Percentiles rank a stretch among this genome's conserved stretches.
Evolutionary conservation across 257 asterid species (phyloP).

Genomic region (Nicotiana knightiana): DNA sequence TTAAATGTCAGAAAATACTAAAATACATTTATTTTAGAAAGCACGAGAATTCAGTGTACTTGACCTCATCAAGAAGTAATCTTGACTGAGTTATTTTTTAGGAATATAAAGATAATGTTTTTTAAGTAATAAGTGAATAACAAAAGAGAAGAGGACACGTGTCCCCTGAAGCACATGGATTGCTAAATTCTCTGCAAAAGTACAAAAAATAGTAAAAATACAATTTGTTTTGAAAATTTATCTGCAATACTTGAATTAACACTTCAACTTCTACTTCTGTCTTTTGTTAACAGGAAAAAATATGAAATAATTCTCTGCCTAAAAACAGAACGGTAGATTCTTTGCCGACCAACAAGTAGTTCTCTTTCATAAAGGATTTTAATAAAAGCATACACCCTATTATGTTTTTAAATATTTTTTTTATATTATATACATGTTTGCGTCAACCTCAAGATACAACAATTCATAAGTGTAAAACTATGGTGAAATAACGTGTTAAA

Average conservation of each 20-base stretch:
- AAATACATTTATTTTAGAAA: neutral
- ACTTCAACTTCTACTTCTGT: neutral
- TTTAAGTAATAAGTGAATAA: neutral
- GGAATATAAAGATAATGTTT: neutral
- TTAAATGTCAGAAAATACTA: neutral
- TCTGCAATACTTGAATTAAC: neutral
- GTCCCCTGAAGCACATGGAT: neutral
- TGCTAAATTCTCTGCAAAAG: neutral
- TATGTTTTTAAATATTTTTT: no score
- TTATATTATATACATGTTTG: no score
- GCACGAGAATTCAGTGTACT: neutral
- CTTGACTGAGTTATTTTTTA: neutral
- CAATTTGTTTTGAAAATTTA: neutral
- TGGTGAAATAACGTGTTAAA: no score
- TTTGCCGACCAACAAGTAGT: neutral
- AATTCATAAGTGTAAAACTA: no score
- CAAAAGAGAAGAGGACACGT: neutral
- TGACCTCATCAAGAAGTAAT: neutral
- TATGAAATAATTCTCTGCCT: neutral
- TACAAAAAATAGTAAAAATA: neutral
- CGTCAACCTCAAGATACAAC: no score
- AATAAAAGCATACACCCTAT: no score
- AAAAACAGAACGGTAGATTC: neutral
- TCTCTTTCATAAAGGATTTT: no score
- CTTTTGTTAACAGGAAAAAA: neutral